Percentiles rank a stretch among this genome's conserved stretches.
Conservation (phyloP, 2,329 filamentous ascomycete species). For the Elsinoe ampelina region DNA sequence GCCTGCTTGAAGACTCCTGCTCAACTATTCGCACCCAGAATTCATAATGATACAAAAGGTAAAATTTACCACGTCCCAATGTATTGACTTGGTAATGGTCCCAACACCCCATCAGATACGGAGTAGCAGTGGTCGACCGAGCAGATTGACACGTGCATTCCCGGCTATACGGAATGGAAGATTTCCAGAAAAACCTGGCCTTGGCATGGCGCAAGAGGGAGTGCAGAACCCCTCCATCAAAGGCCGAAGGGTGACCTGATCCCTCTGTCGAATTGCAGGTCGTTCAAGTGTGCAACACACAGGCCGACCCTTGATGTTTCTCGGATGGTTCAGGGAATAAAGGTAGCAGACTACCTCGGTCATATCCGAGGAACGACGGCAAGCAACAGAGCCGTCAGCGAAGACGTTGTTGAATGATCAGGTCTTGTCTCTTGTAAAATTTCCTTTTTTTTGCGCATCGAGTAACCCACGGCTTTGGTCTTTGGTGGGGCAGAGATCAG, state of each 20-base stretch:
- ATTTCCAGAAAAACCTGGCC: background rate
- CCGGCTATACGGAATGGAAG: slow-evolving; percentile 9
- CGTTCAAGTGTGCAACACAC: background rate
- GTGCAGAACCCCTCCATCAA: slow-evolving; percentile 4
- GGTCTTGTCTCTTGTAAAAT: slow-evolving; percentile 8
- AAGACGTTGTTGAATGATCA: slow-evolving; percentile 1
- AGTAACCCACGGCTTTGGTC: background rate
- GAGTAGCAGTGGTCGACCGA: no score
- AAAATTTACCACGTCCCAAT: no score
- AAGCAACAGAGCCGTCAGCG: background rate
- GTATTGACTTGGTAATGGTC: background rate
- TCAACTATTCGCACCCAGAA: background rate
- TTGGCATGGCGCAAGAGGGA: background rate
- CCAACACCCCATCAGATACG: background rate
- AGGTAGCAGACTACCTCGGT: background rate
- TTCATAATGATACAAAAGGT: no score
- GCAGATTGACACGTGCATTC: background rate
- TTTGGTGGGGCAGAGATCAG: slow-evolving; percentile 5
- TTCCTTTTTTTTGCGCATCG: background rate
- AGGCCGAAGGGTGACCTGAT: no score
- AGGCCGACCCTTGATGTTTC: background rate
- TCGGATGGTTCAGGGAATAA: background rate
- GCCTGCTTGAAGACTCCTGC: background rate
- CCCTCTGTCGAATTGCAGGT: background rate
- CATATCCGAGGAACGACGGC: slow-evolving; percentile 2